Evolutionary conservation across 495 filamentous ascomycete genomes (phyloP).

Genomic region (Usnea hakonensis): DNA sequence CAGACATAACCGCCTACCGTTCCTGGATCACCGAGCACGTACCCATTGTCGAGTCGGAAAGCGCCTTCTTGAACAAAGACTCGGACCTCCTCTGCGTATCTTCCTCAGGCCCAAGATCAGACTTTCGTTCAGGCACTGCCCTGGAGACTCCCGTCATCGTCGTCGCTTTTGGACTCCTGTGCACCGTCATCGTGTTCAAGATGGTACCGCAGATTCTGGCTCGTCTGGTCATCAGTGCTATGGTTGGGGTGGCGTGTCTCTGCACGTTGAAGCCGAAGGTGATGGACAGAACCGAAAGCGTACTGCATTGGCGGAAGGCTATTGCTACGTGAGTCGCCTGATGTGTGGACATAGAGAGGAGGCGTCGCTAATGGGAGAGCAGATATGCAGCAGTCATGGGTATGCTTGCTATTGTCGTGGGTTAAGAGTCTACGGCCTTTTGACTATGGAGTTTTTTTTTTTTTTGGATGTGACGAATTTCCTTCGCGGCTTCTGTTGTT

Average conservation of each 20-base stretch:
- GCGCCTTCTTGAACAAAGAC: conserved; percentile 56
- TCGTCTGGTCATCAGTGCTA: conserved; percentile 20
- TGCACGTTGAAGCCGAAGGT: conserved; percentile 17
- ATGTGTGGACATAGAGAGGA: background rate
- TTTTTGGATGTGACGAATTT: background rate
- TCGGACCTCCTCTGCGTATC: conserved; percentile 58
- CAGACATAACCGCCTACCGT: conserved; percentile 57
- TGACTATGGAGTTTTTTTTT: background rate
- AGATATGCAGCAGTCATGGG: conserved; percentile 22
- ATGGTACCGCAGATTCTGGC: conserved; percentile 35
- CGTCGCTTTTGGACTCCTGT: conserved; percentile 45
- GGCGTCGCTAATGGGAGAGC: background rate
- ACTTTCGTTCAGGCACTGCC: conserved; percentile 12
- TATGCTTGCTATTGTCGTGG: conserved; percentile 20
- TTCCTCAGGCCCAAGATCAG: background rate
- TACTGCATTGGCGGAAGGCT: conserved; percentile 7
- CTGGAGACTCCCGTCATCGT: conserved; percentile 41
- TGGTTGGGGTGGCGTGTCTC: conserved; percentile 17
- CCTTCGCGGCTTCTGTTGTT: background rate
- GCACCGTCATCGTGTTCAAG: conserved; percentile 53
- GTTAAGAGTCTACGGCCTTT: background rate
- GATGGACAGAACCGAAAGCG: conserved; percentile 4
- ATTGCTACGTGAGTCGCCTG: conserved; percentile 8
- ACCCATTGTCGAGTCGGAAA: conserved; percentile 59
- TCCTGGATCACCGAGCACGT: conserved; percentile 53